Conservation (phyloP, 768 basidiomycete genomes). For the Guyanaporus albipodus region DNA sequence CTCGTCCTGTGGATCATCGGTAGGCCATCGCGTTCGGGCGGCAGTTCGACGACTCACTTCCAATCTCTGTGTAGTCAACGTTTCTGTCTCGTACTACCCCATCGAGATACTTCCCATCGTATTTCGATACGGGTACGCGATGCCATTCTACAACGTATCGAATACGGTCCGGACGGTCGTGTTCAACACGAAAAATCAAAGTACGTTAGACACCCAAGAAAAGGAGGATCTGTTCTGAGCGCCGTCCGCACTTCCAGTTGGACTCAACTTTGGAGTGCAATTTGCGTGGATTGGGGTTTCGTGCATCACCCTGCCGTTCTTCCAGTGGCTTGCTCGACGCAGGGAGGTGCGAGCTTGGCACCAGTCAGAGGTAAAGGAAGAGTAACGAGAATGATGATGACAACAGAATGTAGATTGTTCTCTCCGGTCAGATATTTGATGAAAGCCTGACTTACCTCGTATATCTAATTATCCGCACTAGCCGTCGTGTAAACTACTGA, state of each 20-base stretch:
- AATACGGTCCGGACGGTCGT: conserved; percentile 55
- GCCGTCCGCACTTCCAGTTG: conserved; percentile 38
- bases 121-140: conserved; percentile 64
- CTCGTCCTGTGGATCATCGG: conserved; percentile 63
- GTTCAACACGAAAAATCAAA: conserved; percentile 60
- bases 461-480: not conserved
- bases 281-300: conserved; percentile 55
- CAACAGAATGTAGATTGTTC: too few species aligned
- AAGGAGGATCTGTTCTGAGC: not conserved
- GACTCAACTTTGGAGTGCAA: conserved; percentile 57
- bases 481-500: too few species aligned
- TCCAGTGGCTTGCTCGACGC: conserved; percentile 42
- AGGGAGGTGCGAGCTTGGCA: conserved; percentile 23
- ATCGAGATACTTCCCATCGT: conserved; percentile 54
- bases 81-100: conserved; percentile 54
- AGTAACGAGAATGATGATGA: not conserved
- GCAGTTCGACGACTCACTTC: not conserved
- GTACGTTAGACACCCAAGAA: conserved; percentile 34
- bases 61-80: conserved; percentile 41
- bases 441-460: not conserved
- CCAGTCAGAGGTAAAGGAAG: conserved; percentile 12
- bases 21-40: conserved; percentile 14
- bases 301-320: conserved; percentile 46
- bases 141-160: conserved; percentile 71
- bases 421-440: not conserved